phyloP scores from a whole-genome alignment of 768 basidiomycete species.

The Kwoniella bestiolae region DNA sequence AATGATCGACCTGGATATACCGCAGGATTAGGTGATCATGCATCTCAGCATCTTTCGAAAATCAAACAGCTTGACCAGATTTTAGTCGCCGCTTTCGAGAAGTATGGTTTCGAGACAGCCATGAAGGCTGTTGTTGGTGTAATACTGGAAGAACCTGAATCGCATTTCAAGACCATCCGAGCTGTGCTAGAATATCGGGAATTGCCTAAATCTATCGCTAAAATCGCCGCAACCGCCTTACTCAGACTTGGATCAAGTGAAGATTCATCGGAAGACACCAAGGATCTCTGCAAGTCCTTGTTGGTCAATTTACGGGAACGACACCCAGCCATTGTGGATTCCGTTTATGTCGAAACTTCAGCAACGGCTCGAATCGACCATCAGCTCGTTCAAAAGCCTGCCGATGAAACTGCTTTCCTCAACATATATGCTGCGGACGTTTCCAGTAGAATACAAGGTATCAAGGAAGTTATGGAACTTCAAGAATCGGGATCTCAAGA shows the following conservation, averaged over 20 bases:
- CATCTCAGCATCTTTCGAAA: slow-evolving; percentile 26
- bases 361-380: slow-evolving; percentile 8
- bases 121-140: slow-evolving; percentile 23
- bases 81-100: slow-evolving; percentile 37
- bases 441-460: slow-evolving; percentile 66
- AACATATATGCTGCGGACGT: slow-evolving; percentile 64
- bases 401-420: slow-evolving; percentile 29
- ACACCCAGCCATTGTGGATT: slow-evolving; percentile 41
- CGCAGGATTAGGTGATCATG: slow-evolving; percentile 37
- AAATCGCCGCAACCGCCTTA: slow-evolving; percentile 18
- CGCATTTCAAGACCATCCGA: slow-evolving; percentile 15
- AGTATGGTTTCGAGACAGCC: slow-evolving; percentile 47
- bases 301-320: slow-evolving; percentile 38
- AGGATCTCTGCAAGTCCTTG: slow-evolving; percentile 22
- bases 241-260: slow-evolving; percentile 20
- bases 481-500: slow-evolving; percentile 3
- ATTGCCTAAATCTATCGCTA: slow-evolving; percentile 27
- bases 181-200: slow-evolving; percentile 12
- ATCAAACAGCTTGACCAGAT: slow-evolving; percentile 38
- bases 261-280: slow-evolving; percentile 5
- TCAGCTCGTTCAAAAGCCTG: slow-evolving; percentile 19
- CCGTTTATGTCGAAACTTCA: slow-evolving; percentile 20
- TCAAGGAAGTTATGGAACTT: slow-evolving; percentile 52
- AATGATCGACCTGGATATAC: slow-evolving; percentile 41
- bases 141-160: slow-evolving; percentile 18